These are phyloP conservation scores for Curvularia lunata DNA, from an alignment of 2,329 filamentous ascomycete species.

Conservation along the genomic window DNA sequence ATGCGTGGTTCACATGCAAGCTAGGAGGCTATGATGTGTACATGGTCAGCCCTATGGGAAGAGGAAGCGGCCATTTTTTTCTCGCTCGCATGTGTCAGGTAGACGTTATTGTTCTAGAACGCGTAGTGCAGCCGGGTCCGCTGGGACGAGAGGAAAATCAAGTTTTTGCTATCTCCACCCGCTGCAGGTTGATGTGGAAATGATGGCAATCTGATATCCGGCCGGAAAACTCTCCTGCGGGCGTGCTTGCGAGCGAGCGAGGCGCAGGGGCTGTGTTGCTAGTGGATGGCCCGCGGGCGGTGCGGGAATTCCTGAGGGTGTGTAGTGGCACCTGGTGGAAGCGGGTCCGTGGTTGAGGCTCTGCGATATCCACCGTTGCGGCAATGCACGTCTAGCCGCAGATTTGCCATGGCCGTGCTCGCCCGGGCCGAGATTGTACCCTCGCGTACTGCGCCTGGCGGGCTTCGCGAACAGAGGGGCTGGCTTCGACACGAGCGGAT, in stretches of 20 bases:
- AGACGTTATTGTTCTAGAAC: constrained; percentile 12
- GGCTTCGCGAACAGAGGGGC: constrained; percentile 2
- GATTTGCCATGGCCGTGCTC: constrained; percentile 15
- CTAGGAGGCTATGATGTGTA: constrained; percentile 2
- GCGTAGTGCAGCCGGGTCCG: background rate
- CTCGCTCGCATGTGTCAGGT: constrained; percentile 10
- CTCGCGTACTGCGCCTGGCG: background rate
- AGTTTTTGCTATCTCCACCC: constrained; percentile 17
- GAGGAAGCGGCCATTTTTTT: background rate
- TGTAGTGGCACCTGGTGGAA: background rate
- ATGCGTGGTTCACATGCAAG: constrained; percentile 19
- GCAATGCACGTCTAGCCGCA: constrained; percentile 19
- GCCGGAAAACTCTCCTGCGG: constrained; percentile 4
- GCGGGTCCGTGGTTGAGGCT: constrained; percentile 13
- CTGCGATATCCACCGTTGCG: constrained; percentile 18
- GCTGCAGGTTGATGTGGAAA: constrained; percentile 10
- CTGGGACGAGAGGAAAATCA: constrained; percentile 6
- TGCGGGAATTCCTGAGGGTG: constrained; percentile 12
- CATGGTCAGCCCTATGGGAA: constrained; percentile 27
- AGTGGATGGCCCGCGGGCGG: too few species aligned
- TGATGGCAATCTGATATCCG: constrained; percentile 6
- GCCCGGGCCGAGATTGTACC: constrained; percentile 11
- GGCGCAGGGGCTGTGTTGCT: background rate
- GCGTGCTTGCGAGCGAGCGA: background rate
- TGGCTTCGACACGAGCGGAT: background rate